Conservation (phyloP, 768 basidiomycete genomes). For the Russula dissimulans region DNA sequence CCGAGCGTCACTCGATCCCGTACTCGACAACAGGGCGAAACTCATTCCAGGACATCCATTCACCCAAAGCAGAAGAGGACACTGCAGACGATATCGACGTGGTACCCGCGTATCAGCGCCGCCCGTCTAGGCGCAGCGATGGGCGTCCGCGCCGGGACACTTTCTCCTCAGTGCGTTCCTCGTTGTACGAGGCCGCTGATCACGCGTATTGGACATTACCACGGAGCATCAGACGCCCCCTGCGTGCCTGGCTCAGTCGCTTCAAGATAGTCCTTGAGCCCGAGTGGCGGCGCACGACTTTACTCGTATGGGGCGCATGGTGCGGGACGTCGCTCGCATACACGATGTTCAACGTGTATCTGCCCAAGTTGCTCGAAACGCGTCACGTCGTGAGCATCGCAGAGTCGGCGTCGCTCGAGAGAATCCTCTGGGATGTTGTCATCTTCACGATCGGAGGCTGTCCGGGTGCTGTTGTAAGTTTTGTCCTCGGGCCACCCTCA, state of each 20-base stretch:
- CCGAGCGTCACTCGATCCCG: conserved; percentile 2
- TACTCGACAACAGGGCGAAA: neutral
- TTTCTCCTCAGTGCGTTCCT: conserved; percentile 29
- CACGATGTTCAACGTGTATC: conserved; percentile 90
- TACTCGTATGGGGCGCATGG: conserved; percentile 78
- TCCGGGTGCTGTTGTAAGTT: conserved; percentile 70
- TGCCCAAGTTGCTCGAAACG: conserved; percentile 78
- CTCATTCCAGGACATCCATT: neutral
- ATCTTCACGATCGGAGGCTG: conserved; percentile 79
- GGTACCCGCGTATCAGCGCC: conserved; percentile 12
- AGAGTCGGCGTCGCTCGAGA: conserved; percentile 40
- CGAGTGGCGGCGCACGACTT: conserved; percentile 67
- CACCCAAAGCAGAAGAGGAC: neutral
- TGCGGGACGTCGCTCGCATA: conserved; percentile 66
- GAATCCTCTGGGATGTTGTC: conserved; percentile 76
- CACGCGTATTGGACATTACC: conserved; percentile 40
- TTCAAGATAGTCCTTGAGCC: conserved; percentile 62
- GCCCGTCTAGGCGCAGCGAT: neutral
- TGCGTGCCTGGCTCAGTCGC: conserved; percentile 62
- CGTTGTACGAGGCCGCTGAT: conserved; percentile 35
- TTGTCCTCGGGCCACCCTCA: no score
- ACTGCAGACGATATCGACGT: neutral
- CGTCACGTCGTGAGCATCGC: conserved; percentile 21
- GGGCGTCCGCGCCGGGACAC: neutral
- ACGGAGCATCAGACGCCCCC: conserved; percentile 44